These are phyloP conservation scores for Lindgomyces ingoldianus DNA, from an alignment of 495 filamentous ascomycete species.

Conservation along the genomic window DNA sequence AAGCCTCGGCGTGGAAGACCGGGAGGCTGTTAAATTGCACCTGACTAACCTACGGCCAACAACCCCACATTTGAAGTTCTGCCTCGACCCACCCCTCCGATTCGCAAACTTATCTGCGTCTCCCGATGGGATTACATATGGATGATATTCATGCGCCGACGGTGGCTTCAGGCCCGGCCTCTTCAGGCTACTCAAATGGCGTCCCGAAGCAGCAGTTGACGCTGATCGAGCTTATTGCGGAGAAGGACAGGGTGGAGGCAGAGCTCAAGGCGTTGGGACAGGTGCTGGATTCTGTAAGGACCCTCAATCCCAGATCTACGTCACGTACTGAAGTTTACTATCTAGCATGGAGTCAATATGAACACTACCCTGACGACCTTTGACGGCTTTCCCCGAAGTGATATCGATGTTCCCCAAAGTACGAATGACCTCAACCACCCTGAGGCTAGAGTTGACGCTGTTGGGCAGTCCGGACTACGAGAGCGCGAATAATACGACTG, in stretches of 20 bases:
- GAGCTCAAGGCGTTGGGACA: conserved; percentile 81
- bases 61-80: too few species aligned
- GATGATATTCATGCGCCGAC: conserved; percentile 48
- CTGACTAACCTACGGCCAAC: neutral
- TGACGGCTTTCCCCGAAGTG: conserved; percentile 90
- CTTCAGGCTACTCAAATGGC: conserved; percentile 40
- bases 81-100: neutral
- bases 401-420: conserved; percentile 96
- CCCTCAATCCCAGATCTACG: neutral
- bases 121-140: conserved; percentile 37
- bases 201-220: conserved; percentile 37
- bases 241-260: conserved; percentile 81
- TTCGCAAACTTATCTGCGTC: neutral
- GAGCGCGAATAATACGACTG: conserved; percentile 83
- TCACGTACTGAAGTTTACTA: conserved; percentile 7
- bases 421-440: conserved; percentile 39
- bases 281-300: conserved; percentile 81
- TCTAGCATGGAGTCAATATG: conserved; percentile 90
- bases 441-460: conserved; percentile 6
- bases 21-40: neutral
- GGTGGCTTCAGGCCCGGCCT: conserved; percentile 46
- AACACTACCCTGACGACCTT: conserved; percentile 81
- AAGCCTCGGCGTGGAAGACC: too few species aligned
- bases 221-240: conserved; percentile 59
- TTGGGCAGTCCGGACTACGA: conserved; percentile 76